Evolutionary conservation across 352 stramenopile genomes (phyloP).

Genomic region (Elongisporangium undulatum): DNA sequence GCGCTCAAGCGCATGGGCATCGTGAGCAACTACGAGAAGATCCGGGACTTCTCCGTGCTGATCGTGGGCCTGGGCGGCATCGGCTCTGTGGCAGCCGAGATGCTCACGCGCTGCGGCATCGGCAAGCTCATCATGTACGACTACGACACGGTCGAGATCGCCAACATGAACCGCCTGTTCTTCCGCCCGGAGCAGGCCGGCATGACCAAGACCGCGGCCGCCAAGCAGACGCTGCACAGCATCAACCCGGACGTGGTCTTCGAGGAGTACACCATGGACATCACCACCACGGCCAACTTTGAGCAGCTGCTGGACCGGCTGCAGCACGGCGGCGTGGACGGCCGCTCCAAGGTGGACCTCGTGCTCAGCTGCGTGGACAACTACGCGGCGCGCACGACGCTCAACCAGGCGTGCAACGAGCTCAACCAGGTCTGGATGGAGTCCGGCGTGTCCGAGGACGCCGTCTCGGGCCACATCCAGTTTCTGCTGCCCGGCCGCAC

Average conservation of each 20-base stretch:
- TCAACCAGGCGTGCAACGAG: constrained; percentile 89
- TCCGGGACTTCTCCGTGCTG: constrained; percentile 76
- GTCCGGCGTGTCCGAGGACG: constrained; percentile 88
- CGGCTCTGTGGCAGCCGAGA: constrained; percentile 84
- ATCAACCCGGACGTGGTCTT: constrained; percentile 90
- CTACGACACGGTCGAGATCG: constrained; percentile 88
- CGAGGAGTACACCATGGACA: constrained; percentile 85
- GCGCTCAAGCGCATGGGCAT: constrained; percentile 90
- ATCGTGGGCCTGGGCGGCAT: constrained; percentile 85
- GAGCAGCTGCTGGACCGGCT: constrained; percentile 79
- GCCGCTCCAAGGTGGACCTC: constrained; percentile 56
- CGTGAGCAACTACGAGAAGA: constrained; percentile 86
- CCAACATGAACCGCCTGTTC: constrained; percentile 92
- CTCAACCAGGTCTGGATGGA: constrained; percentile 88
- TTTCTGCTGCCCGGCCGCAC: constrained; percentile 80
- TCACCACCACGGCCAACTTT: constrained; percentile 84
- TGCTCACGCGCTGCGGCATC: constrained; percentile 88
- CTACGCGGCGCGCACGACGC: constrained; percentile 79
- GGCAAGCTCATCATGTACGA: constrained; percentile 90
- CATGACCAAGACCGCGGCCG: constrained; percentile 84
- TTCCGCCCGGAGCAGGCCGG: constrained; percentile 85
- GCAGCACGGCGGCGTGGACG: constrained; percentile 59
- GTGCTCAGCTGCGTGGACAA: constrained; percentile 91
- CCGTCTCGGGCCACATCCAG: constrained; percentile 88
- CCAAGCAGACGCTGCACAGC: constrained; percentile 83